Evolutionary conservation across 805 yeast species (phyloP).

Genomic region (Candida mattraensis): DNA sequence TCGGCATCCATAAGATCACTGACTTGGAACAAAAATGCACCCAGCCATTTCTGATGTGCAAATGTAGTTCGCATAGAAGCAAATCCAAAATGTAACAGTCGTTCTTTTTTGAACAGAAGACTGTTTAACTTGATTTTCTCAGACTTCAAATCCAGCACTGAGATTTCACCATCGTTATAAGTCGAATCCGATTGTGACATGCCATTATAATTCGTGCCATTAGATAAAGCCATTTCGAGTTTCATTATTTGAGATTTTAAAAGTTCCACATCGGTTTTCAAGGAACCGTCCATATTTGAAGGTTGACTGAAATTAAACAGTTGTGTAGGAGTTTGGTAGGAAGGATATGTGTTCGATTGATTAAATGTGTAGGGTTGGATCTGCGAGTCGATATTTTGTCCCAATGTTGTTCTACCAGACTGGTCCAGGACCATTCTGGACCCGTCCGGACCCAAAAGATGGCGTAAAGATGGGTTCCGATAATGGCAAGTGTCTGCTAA

Average conservation of each 20-base stretch:
- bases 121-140: slow-evolving; percentile 10
- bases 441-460: slow-evolving; percentile 1
- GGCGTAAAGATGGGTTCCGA: slow-evolving; percentile 6
- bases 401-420: not conserved
- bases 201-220: not conserved
- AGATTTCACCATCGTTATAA: not conserved
- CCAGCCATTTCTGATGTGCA: slow-evolving; percentile 5
- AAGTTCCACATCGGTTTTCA: slow-evolving; percentile 13
- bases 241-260: slow-evolving; percentile 12
- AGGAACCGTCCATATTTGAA: not conserved
- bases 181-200: not conserved
- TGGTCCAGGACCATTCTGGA: not conserved
- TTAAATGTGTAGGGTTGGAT: too few species aligned
- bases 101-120: slow-evolving; percentile 14
- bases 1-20: slow-evolving; percentile 6
- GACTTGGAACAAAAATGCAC: slow-evolving; percentile 1
- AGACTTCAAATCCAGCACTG: slow-evolving; percentile 10
- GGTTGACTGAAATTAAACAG: not conserved
- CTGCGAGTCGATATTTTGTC: too few species aligned
- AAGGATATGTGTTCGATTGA: too few species aligned
- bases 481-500: slow-evolving; percentile 26
- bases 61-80: slow-evolving; percentile 13
- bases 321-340: not conserved
- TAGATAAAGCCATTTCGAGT: slow-evolving; percentile 10
- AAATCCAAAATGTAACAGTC: slow-evolving; percentile 15